A percentile compares a stretch with the other conserved stretches of the same genome.
phyloP scores from a whole-genome alignment of 2,329 filamentous ascomycete genomes.

The Lojkania enalia region DNA sequence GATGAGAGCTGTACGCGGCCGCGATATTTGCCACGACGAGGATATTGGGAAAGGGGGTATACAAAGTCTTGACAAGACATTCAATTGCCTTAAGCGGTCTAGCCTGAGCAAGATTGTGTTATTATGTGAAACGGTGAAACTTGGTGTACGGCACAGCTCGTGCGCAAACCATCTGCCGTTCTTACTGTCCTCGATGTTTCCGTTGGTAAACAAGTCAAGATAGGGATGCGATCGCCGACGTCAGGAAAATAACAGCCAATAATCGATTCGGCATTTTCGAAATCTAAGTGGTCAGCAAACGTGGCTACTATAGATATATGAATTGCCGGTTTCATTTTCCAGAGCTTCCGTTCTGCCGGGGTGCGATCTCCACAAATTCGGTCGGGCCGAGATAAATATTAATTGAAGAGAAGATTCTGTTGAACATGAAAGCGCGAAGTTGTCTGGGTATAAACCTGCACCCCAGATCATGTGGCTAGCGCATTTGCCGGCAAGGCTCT shows the following conservation, averaged over 20 bases:
- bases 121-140: not conserved
- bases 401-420: slow-evolving; percentile 9
- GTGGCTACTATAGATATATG: slow-evolving; percentile 11
- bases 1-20: not conserved
- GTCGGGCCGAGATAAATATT: slow-evolving; percentile 8
- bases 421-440: not conserved
- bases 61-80: slow-evolving; percentile 8
- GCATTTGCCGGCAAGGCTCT: not conserved
- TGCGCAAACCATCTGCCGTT: not conserved
- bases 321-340: slow-evolving; percentile 16
- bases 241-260: not conserved
- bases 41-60: slow-evolving; percentile 5
- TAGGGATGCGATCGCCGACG: slow-evolving; percentile 1
- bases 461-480: slow-evolving; percentile 15
- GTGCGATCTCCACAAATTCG: slow-evolving; percentile 7
- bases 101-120: not conserved
- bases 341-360: slow-evolving; percentile 18
- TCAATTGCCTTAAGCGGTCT: not conserved
- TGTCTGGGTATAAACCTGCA: slow-evolving; percentile 8
- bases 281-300: slow-evolving; percentile 10
- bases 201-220: slow-evolving; percentile 1
- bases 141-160: not conserved
- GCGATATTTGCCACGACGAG: slow-evolving; percentile 18
- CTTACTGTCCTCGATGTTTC: not conserved
- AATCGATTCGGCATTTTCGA: slow-evolving; percentile 8